Percentiles rank a stretch among this genome's conserved stretches.
Evolutionary conservation across 2,329 filamentous ascomycete genomes (phyloP).

Genomic region (Stachybotrys elegans): DNA sequence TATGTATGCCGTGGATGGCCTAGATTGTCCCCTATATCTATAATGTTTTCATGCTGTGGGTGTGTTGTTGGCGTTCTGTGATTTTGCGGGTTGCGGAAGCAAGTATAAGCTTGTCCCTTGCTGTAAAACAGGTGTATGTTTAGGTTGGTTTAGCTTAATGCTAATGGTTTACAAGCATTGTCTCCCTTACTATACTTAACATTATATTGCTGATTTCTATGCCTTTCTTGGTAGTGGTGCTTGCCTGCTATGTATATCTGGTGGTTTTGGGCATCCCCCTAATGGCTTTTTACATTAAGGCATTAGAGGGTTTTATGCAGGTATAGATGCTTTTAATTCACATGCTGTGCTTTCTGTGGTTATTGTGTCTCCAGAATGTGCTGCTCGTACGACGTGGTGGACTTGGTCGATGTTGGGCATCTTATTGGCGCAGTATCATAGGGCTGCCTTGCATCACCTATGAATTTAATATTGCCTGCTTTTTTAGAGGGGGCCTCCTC

Average conservation of each 20-base stretch:
- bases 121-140: not conserved
- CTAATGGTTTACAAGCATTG: not conserved
- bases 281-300: not conserved
- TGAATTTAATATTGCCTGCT: too few relatives aligned
- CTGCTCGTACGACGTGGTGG: not conserved
- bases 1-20: too few relatives aligned
- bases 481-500: too few relatives aligned
- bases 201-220: not conserved
- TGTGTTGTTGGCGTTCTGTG: not conserved
- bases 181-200: not conserved
- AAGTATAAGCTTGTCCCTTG: not conserved
- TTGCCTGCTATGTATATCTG: not conserved
- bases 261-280: not conserved
- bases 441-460: too few relatives aligned
- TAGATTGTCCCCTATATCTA: constrained; percentile 2
- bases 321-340: constrained; percentile 1
- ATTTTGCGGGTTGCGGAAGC: not conserved
- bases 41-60: not conserved
- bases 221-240: not conserved
- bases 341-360: not conserved
- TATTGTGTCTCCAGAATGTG: not conserved
- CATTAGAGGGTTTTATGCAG: not conserved
- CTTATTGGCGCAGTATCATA: too few relatives aligned
- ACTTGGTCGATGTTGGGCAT: constrained; percentile 2
- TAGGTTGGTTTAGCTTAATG: not conserved